phyloP scores from a whole-genome alignment of 2,329 filamentous ascomycete genomes.

The Ophiostoma pallidulum region DNA sequence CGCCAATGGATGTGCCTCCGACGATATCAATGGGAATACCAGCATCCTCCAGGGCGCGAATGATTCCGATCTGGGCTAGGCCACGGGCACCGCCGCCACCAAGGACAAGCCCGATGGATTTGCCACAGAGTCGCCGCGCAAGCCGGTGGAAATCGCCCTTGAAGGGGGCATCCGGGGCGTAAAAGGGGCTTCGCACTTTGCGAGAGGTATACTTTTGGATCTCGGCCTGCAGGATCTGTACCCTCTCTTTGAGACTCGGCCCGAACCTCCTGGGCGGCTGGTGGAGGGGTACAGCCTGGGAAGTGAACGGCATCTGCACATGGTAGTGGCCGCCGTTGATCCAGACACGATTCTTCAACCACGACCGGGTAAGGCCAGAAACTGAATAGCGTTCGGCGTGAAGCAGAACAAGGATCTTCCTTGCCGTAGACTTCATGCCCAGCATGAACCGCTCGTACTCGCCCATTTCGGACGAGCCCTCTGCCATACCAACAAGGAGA shows the following conservation, averaged over 20 bases:
- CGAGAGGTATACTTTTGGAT: conserved; percentile 97
- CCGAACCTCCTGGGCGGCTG: conserved; percentile 69
- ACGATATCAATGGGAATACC: conserved; percentile 94
- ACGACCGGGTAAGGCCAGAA: conserved; percentile 75
- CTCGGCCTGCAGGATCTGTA: conserved; percentile 90
- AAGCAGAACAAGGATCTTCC: conserved; percentile 83
- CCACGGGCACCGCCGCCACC: conserved; percentile 89
- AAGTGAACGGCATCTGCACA: conserved; percentile 85
- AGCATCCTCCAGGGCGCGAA: conserved; percentile 88
- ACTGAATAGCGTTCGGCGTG: conserved; percentile 82
- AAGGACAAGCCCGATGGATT: conserved; percentile 87
- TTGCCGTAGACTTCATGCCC: conserved; percentile 92
- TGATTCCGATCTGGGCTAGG: conserved; percentile 87
- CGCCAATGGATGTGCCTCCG: conserved; percentile 90
- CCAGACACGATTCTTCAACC: conserved; percentile 90
- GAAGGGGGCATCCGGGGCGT: conserved; percentile 83
- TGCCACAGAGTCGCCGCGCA: conserved; percentile 80
- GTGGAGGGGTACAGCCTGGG: conserved; percentile 66
- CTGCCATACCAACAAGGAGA: conserved; percentile 80
- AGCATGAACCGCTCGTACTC: conserved; percentile 95
- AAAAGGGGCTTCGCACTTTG: conserved; percentile 78
- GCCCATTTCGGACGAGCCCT: conserved; percentile 80
- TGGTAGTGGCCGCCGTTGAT: conserved; percentile 98
- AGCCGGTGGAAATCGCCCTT: conserved; percentile 96
- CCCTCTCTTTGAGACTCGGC: conserved; percentile 78